Evolutionary conservation across 2,329 filamentous ascomycete genomes (phyloP).

Genomic region (Neofusicoccum cordaticola): DNA sequence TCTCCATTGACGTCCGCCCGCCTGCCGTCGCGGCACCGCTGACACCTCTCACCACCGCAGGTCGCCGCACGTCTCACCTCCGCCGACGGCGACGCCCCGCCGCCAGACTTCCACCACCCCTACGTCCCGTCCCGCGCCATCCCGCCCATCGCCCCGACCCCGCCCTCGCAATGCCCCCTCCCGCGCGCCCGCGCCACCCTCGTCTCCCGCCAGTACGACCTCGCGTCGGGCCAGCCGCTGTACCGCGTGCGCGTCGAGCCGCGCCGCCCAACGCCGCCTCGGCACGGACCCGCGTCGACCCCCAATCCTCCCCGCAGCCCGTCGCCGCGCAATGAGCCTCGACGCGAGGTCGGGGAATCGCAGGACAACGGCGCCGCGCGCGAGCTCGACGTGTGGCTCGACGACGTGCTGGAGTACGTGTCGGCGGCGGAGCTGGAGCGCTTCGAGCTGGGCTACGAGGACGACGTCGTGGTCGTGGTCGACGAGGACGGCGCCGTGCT

Average conservation of each 20-base stretch:
- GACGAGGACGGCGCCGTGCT: neutral
- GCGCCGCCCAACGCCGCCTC: neutral
- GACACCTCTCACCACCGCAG: neutral
- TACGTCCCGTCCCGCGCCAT: neutral
- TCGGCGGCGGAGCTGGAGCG: slow-evolving; percentile 11
- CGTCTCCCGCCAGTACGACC: neutral
- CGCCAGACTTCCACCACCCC: neutral
- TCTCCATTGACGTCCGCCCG: neutral
- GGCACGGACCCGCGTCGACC: too few relatives aligned
- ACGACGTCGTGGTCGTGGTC: neutral
- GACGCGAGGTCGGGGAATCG: neutral
- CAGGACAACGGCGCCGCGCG: too few relatives aligned
- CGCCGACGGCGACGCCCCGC: neutral
- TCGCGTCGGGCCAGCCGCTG: neutral
- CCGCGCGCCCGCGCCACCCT: neutral
- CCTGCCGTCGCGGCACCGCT: neutral
- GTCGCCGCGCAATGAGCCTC: too few relatives aligned
- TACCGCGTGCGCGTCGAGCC: slow-evolving; percentile 1
- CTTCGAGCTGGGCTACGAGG: neutral
- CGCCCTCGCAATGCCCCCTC: neutral
- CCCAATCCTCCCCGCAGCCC: too few relatives aligned
- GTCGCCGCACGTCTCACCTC: too few relatives aligned
- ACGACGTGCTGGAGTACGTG: slow-evolving; percentile 1
- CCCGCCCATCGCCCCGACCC: slow-evolving; percentile 7
- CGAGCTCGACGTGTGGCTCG: neutral